Evolutionary conservation across 2,329 filamentous ascomycete species (phyloP).

Genomic region (Ambrosiella xylebori): DNA sequence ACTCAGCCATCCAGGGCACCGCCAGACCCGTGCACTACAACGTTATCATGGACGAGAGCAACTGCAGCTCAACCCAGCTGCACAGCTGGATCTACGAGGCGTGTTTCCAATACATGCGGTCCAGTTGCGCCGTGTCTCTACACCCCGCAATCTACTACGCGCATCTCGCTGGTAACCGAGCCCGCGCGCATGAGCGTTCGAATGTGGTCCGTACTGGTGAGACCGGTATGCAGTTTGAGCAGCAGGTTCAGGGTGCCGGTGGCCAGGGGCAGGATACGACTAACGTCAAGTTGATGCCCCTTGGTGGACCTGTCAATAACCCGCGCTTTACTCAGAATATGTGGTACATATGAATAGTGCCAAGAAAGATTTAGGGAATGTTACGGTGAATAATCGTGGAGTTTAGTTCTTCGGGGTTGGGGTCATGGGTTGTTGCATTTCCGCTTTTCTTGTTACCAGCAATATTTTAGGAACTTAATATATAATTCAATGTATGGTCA

Average conservation of each 20-base stretch:
- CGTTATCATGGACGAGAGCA: constrained; percentile 67
- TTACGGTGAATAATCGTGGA: too few relatives aligned
- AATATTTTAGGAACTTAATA: too few relatives aligned
- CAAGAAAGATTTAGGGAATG: too few relatives aligned
- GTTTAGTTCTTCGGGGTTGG: too few relatives aligned
- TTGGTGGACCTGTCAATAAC: constrained; percentile 11
- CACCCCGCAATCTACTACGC: constrained; percentile 92
- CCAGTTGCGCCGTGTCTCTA: constrained; percentile 79
- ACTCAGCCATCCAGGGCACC: constrained; percentile 76
- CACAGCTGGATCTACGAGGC: constrained; percentile 89
- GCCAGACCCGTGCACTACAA: constrained; percentile 86
- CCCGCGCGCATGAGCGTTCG: constrained; percentile 48
- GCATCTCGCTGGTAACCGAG: constrained; percentile 70
- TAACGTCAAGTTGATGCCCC: background rate
- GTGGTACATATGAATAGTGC: constrained; percentile 25
- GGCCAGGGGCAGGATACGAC: background rate
- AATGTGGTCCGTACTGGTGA: background rate
- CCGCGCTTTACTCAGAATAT: constrained; percentile 19
- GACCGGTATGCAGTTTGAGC: background rate
- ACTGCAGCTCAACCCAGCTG: constrained; percentile 48
- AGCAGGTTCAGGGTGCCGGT: background rate
- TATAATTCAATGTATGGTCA: too few relatives aligned
- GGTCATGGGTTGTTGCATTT: too few relatives aligned
- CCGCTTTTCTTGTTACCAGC: too few relatives aligned
- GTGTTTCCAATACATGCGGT: constrained; percentile 82